These are phyloP conservation scores for Dentipellis fragilis DNA, from an alignment of 768 basidiomycete species.

Conservation along the genomic window DNA sequence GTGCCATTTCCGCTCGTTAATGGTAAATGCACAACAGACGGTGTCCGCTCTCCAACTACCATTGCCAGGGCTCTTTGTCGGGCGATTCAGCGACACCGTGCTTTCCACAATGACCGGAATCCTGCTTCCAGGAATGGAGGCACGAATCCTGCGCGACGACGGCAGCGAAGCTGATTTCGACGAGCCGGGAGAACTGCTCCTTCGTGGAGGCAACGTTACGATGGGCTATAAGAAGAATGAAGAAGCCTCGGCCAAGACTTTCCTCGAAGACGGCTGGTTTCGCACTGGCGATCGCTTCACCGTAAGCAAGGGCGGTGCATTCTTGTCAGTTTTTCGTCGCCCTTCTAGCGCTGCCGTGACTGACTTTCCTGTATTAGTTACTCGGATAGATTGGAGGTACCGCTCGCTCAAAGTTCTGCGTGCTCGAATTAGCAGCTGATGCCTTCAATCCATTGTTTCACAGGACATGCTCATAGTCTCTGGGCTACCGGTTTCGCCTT, in stretches of 20 bases:
- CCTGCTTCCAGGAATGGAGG: conserved; percentile 55
- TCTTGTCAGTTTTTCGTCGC: conserved; percentile 40
- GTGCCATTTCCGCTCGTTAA: neutral
- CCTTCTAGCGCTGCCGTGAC: neutral
- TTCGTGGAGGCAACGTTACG: conserved; percentile 33
- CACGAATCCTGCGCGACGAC: conserved; percentile 48
- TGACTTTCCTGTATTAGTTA: conserved; percentile 32
- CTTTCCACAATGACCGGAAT: conserved; percentile 43
- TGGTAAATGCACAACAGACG: neutral
- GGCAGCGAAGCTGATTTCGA: conserved; percentile 42
- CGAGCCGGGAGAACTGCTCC: conserved; percentile 62
- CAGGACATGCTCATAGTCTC: conserved; percentile 77
- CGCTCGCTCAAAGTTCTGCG: neutral
- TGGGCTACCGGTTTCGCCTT: conserved; percentile 71
- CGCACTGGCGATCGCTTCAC: conserved; percentile 64
- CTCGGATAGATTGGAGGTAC: conserved; percentile 67
- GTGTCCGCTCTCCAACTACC: neutral
- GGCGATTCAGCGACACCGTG: neutral
- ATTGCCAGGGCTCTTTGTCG: conserved; percentile 4
- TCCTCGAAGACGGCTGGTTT: conserved; percentile 61
- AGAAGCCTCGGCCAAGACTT: conserved; percentile 55
- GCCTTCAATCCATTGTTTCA: neutral
- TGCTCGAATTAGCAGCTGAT: neutral
- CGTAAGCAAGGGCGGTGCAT: conserved; percentile 47
- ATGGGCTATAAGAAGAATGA: conserved; percentile 69